Base-by-base conservation (phyloP, 805 yeast genomes). In the Naumovozyma castellii region DNA sequence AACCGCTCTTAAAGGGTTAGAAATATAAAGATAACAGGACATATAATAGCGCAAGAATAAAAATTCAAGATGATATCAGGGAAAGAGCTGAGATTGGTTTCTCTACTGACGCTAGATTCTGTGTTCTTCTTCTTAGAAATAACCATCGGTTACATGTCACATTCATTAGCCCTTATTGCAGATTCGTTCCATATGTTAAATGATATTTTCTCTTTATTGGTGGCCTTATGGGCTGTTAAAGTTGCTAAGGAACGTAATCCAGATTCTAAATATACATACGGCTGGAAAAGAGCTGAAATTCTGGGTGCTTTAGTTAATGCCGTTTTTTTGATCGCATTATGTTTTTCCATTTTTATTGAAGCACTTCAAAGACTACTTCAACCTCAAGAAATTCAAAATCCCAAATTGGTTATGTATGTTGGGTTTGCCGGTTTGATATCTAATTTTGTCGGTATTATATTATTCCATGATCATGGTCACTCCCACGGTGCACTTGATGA, bases 161-260 rank as follows among this genome's bases (percentile, higher is more conserved):
- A 90, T 59, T 90, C 97, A 2, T 71, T 90, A 53, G 97, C 97
- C 0, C 72, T 90, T 38, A 79, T 90, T 40, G 97, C 97, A 2
- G 97, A 90, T 59, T 81, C 97, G 2, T 90, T 90, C 72, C 97
- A 90, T 62, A 90, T 90, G 97, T 71, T 88, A 47, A 90, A 90
- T 64, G 97, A 90, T 62, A 84, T 90, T 41, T 78, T 90, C 43
- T 85, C 96, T 1, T 68, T 90, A 27, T 48, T 87, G 17, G 87
- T 90, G 39, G 97, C 97, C 0, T 67, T 87, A 27, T 90, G 97
- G 96, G 97, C 97, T 0, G 97, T 90, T 18, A 75, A 74, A 44
- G 95, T 86, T 13, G 85, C 95, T 39, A 81, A 81, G 50, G 76
- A 75, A 28, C 74, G 76, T 52, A 76, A 78, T 20, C 90, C 95